Percentiles rank a stretch among this genome's conserved stretches.
These are phyloP conservation scores for Zymoseptoria brevis DNA, from an alignment of 2,329 filamentous ascomycete species.

Conservation along the genomic window DNA sequence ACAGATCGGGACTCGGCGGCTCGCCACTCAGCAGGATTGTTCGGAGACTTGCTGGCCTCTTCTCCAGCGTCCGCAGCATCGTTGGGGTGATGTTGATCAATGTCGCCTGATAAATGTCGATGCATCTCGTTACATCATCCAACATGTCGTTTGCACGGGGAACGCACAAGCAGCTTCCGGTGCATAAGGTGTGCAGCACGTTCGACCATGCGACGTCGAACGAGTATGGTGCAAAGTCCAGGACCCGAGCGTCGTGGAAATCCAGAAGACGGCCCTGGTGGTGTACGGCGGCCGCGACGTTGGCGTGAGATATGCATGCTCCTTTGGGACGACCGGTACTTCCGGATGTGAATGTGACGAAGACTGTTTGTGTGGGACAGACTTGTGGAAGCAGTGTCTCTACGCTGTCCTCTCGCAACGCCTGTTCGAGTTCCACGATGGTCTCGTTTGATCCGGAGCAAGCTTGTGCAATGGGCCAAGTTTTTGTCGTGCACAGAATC, in stretches of 20 bases:
- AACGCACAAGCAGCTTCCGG: conserved; percentile 13
- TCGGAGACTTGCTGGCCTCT: conserved; percentile 8
- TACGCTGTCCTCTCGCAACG: background rate
- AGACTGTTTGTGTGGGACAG: conserved; percentile 2
- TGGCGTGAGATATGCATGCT: conserved; percentile 3
- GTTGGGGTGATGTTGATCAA: conserved; percentile 50
- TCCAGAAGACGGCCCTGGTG: conserved; percentile 5
- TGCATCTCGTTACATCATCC: conserved; percentile 43
- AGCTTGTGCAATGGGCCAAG: background rate
- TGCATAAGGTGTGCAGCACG: conserved; percentile 8
- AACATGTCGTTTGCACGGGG: conserved; percentile 39
- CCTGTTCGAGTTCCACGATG: background rate
- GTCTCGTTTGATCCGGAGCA: background rate
- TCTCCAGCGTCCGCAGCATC: conserved; percentile 41
- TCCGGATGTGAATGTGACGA: conserved; percentile 10
- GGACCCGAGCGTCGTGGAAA: conserved; percentile 9
- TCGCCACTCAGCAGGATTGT: conserved; percentile 29
- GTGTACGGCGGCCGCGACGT: background rate
- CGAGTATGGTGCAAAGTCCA: conserved; percentile 18
- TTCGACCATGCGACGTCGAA: conserved; percentile 15
- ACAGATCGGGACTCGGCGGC: conserved; percentile 31
- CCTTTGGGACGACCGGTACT: conserved; percentile 12
- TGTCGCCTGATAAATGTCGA: conserved; percentile 29
- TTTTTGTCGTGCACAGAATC: background rate
- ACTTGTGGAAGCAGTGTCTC: background rate